Percentiles rank a stretch among this genome's conserved stretches.
Evolutionary conservation across 768 basidiomycete species (phyloP).

Genomic region (Fibroporia radiculosa): DNA sequence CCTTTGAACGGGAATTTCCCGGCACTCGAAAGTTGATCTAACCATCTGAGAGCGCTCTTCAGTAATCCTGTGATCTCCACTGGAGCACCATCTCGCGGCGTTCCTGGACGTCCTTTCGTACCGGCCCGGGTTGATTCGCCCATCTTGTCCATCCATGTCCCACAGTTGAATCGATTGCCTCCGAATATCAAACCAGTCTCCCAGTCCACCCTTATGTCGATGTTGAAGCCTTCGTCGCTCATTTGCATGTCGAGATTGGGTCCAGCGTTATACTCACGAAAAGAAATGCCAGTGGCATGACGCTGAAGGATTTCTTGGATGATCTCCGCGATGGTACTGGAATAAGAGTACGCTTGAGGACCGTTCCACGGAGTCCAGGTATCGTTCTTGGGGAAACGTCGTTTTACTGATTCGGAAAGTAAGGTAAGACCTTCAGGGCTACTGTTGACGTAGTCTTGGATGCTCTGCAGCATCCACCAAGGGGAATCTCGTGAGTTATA

Average conservation of each 20-base stretch:
- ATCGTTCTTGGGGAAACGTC: slow-evolving; percentile 94
- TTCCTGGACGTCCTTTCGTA: slow-evolving; percentile 93
- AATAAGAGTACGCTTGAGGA: slow-evolving; percentile 69
- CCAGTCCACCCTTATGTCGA: slow-evolving; percentile 95
- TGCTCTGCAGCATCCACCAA: slow-evolving; percentile 99
- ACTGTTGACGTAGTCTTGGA: slow-evolving; percentile 84
- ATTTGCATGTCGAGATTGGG: slow-evolving; percentile 98
- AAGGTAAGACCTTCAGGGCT: slow-evolving; percentile 82
- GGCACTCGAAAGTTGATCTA: slow-evolving; percentile 53
- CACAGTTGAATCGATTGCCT: slow-evolving; percentile 80
- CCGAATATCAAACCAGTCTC: slow-evolving; percentile 83
- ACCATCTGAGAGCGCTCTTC: slow-evolving; percentile 90
- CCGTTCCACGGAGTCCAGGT: slow-evolving; percentile 93
- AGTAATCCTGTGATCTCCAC: slow-evolving; percentile 91
- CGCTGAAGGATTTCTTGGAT: slow-evolving; percentile 95
- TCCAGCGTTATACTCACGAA: slow-evolving; percentile 95
- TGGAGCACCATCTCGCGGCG: slow-evolving; percentile 92
- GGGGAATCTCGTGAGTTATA: slow-evolving; percentile 98
- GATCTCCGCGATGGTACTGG: slow-evolving; percentile 84
- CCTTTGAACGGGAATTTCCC: slow-evolving; percentile 88
- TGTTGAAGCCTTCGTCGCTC: slow-evolving; percentile 87
- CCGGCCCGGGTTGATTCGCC: slow-evolving; percentile 88
- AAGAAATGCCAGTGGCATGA: slow-evolving; percentile 86
- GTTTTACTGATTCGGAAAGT: slow-evolving; percentile 73
- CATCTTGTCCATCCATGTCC: slow-evolving; percentile 99